Evolutionary conservation across 2,329 filamentous ascomycete genomes (phyloP), one percentile per base, ranked within the genome.

Genomic region (Pseudogymnoascus sp.): DNA sequence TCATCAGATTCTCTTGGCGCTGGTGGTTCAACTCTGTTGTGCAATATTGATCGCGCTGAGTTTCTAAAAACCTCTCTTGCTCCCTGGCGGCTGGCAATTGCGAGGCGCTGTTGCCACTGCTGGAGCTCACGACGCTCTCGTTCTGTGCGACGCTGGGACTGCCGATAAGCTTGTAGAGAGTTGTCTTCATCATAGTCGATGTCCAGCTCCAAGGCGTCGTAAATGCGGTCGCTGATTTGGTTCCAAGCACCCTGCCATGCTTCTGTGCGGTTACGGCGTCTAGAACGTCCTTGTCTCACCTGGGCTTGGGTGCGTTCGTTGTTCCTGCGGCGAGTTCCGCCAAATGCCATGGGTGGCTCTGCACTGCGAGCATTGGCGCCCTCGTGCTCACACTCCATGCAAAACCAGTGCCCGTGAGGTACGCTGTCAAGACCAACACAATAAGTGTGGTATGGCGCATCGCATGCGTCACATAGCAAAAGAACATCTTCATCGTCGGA

Each of bases 201-300:
- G 68, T 95, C 90, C 59, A 94, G 77, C 66, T 89, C 85, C 15
- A 90, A 76, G 29, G 83, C 82, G 69, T 92, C 87, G 69, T 81
- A 86, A 62, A 87, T 79, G 36, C 79, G 80, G 59, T 80, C 82
- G 13, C 83, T 79, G 65, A 87, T 84, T 66, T 83, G 79, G 63
- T 82, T 84, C 87, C 90, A 95, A 1, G 95, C 89, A 61, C 90
- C 89, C 71, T 93, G 88, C 93, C 93, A 97, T 52, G 95, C 89
- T 55, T 83, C 88, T 72, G 76, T 90, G 77, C 92, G 89, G 81
- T 78, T 86, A 73, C 76, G 85, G 67, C 80, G 76, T 68, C 83
- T 75, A 65, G 80, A 78, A 64, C 80, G 78, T n/a, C 13, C 36
- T 18, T 59, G 58, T 39, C 84, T 79, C 69, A 84, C 79, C 55